phyloP scores from a whole-genome alignment of 1,284 basidiomycete species.

The Rhizoctonia solani region DNA sequence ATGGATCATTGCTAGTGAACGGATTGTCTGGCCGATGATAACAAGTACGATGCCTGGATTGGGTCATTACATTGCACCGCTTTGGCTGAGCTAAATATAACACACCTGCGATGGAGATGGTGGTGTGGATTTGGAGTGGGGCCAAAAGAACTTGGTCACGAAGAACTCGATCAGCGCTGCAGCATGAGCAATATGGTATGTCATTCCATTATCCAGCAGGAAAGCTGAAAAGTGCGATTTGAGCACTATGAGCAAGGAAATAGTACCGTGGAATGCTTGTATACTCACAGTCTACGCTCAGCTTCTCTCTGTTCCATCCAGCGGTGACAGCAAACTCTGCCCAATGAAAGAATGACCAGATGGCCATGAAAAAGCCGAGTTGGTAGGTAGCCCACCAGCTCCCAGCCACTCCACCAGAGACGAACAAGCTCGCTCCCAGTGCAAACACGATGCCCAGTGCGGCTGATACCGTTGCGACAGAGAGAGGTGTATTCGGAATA shows the following conservation, averaged over 20 bases:
- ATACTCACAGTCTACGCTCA: slow-evolving; percentile 87
- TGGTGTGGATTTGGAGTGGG: slow-evolving; percentile 45
- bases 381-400: slow-evolving; percentile 74
- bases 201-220: slow-evolving; percentile 85
- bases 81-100: slow-evolving; percentile 2
- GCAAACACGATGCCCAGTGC: slow-evolving; percentile 67
- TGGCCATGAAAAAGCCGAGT: slow-evolving; percentile 78
- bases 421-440: slow-evolving; percentile 57
- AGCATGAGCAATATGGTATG: slow-evolving; percentile 86
- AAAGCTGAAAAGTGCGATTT: slow-evolving; percentile 65
- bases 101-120: slow-evolving; percentile 61
- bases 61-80: slow-evolving; percentile 25
- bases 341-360: slow-evolving; percentile 89
- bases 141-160: slow-evolving; percentile 65
- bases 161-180: slow-evolving; percentile 82
- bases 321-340: slow-evolving; percentile 95
- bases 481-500: slow-evolving; percentile 83
- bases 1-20: slow-evolving; percentile 94
- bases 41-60: slow-evolving; percentile 64
- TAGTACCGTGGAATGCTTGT: background rate
- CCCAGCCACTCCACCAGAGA: slow-evolving; percentile 51
- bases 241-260: background rate
- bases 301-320: slow-evolving; percentile 91
- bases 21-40: slow-evolving; percentile 72
- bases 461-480: slow-evolving; percentile 73